phyloP scores from a whole-genome alignment of 2,329 filamentous ascomycete genomes.

The Penicillium paneum region DNA sequence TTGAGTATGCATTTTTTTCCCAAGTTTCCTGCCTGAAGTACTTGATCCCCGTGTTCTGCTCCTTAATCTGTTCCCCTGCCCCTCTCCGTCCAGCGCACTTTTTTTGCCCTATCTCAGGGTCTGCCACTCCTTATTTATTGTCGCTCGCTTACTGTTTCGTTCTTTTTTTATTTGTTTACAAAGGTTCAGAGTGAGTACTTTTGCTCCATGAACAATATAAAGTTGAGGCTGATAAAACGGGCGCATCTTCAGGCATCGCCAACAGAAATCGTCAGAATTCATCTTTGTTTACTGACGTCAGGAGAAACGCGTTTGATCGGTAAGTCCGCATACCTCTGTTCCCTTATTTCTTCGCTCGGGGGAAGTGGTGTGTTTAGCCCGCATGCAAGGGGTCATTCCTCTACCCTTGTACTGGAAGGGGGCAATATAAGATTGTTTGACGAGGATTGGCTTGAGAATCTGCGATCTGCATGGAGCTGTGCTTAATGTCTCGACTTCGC shows the following conservation, averaged over 20 bases:
- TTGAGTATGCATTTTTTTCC: neutral
- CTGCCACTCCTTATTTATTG: constrained; percentile 9
- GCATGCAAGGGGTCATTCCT: constrained; percentile 24
- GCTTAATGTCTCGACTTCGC: constrained; percentile 5
- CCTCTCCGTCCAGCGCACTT: neutral
- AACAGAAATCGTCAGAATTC: neutral
- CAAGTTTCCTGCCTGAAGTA: constrained; percentile 6
- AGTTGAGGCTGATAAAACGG: constrained; percentile 5
- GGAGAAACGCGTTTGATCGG: constrained; percentile 17
- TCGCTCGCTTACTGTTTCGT: constrained; percentile 5
- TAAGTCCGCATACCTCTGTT: constrained; percentile 18
- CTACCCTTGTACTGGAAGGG: constrained; percentile 8
- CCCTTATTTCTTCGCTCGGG: constrained; percentile 3
- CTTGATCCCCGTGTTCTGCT: constrained; percentile 15
- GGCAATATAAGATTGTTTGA: constrained; percentile 13
- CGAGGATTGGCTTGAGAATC: constrained; percentile 14
- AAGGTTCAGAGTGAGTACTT: neutral
- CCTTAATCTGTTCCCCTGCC: constrained; percentile 4
- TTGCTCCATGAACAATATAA: neutral
- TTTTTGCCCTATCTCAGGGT: constrained; percentile 14
- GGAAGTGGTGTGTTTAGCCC: neutral
- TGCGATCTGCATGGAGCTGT: constrained; percentile 4
- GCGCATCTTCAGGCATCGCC: neutral
- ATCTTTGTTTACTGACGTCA: constrained; percentile 22
- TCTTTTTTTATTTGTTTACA: neutral